Percentiles rank a stretch among this genome's conserved stretches.
phyloP scores from a whole-genome alignment of 768 basidiomycete genomes.

The Leccinellum luteum region DNA sequence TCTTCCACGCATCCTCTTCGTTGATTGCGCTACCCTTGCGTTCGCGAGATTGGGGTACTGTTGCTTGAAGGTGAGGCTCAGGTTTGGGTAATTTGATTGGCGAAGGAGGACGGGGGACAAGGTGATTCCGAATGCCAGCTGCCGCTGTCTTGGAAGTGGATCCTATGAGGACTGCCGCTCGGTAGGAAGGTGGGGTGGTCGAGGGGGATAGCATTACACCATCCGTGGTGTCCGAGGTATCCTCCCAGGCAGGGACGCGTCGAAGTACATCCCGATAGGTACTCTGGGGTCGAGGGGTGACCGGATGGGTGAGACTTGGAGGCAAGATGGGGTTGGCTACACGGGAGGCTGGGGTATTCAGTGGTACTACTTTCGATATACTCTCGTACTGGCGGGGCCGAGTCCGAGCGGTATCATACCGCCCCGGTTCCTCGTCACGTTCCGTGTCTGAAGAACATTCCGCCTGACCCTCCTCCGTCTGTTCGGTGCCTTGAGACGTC shows the following conservation, averaged over 20 bases:
- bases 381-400: conserved; percentile 9
- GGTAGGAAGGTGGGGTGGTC: conserved; percentile 50
- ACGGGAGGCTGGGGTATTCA: conserved; percentile 10
- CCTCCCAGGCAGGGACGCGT: conserved; percentile 33
- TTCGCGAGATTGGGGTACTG: conserved; percentile 30
- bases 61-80: conserved; percentile 16
- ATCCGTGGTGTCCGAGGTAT: conserved; percentile 37
- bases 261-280: conserved; percentile 9
- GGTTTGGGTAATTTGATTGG: conserved; percentile 31
- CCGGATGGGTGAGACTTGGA: conserved; percentile 24
- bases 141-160: conserved; percentile 15
- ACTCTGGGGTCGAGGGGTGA: conserved; percentile 29
- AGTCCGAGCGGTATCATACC: conserved; percentile 2
- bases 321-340: conserved; percentile 27
- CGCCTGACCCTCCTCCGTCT: conserved; percentile 12
- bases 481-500: conserved; percentile 17
- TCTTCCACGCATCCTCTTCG: conserved; percentile 77
- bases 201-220: conserved; percentile 33
- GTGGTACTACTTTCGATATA: conserved; percentile 7
- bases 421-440: conserved; percentile 17
- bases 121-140: conserved; percentile 12
- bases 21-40: conserved; percentile 53
- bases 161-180: conserved; percentile 36
- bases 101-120: conserved; percentile 21
- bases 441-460: conserved; percentile 20